Conservation (phyloP, 805 yeast species). For the Wickerhamomyces ciferrii region DNA sequence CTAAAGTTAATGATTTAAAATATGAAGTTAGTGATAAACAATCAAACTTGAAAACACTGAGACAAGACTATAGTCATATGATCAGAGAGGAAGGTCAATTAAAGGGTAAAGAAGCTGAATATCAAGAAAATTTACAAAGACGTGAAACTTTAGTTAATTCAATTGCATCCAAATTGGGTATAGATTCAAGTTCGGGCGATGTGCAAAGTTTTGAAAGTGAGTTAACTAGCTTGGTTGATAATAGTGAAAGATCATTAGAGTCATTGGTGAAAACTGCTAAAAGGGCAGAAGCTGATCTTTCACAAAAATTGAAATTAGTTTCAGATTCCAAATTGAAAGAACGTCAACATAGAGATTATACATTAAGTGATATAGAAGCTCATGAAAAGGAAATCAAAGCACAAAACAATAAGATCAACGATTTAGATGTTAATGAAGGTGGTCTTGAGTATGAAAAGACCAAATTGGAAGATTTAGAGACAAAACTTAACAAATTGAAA, state of each 20-base stretch:
- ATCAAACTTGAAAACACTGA: conserved; percentile 16
- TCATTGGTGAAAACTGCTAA: conserved; percentile 6
- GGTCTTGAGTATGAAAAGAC: conserved; percentile 41
- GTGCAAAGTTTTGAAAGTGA: neutral
- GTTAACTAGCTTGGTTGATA: neutral
- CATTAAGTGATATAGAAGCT: conserved; percentile 32
- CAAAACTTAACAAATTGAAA: conserved; percentile 27
- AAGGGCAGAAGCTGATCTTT: conserved; percentile 12
- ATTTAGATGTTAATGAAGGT: conserved; percentile 36
- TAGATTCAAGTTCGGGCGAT: conserved; percentile 1
- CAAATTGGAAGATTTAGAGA: conserved; percentile 33
- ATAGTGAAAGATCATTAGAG: conserved; percentile 7
- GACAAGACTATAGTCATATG: conserved; percentile 29
- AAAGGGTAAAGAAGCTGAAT: conserved; percentile 35
- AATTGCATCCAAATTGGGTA: neutral
- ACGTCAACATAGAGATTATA: conserved; percentile 36
- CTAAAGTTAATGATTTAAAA: conserved; percentile 22
- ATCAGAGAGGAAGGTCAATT: conserved; percentile 53
- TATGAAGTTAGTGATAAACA: conserved; percentile 18
- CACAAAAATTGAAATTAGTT: conserved; percentile 10
- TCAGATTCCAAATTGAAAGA: conserved; percentile 35
- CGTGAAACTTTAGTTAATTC: conserved; percentile 16
- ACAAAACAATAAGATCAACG: conserved; percentile 33
- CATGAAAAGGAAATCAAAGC: conserved; percentile 29
- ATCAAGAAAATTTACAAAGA: conserved; percentile 17